phyloP scores from a whole-genome alignment of 768 basidiomycete genomes.

The Amanita molliuscula region DNA sequence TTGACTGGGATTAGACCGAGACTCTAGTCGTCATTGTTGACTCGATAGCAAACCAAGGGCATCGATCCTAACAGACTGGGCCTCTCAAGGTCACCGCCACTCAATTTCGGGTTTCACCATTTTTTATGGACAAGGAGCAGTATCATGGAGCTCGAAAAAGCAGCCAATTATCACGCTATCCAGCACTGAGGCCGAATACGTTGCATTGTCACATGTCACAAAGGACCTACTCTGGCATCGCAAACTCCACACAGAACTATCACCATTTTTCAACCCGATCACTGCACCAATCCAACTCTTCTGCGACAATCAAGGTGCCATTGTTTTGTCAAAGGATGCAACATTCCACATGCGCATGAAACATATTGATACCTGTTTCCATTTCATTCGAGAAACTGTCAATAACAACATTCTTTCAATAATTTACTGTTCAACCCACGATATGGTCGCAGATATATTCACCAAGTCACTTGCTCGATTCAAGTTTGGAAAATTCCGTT shows the following conservation, averaged over 20 bases:
- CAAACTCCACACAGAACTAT: constrained; percentile 9
- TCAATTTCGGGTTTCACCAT: constrained; percentile 20
- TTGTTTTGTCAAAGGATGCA: constrained; percentile 7
- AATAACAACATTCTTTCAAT: too few relatives aligned
- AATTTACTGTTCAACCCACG: too few relatives aligned
- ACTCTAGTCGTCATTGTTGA: too few relatives aligned
- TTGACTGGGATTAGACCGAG: too few relatives aligned
- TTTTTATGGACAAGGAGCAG: constrained; percentile 11
- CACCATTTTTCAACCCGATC: neutral
- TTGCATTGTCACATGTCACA: constrained; percentile 15
- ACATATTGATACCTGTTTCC: constrained; percentile 7
- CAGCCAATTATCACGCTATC: constrained; percentile 22
- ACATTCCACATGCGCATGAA: constrained; percentile 8
- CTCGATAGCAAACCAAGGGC: too few relatives aligned
- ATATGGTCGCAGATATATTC: too few relatives aligned
- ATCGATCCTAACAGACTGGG: too few relatives aligned
- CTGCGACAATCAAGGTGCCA: constrained; percentile 11
- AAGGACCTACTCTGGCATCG: constrained; percentile 15
- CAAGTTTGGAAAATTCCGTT: too few relatives aligned
- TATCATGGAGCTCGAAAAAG: constrained; percentile 22
- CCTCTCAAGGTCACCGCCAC: constrained; percentile 8
- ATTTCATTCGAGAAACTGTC: too few relatives aligned
- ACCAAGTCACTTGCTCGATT: too few relatives aligned
- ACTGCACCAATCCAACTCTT: constrained; percentile 2
- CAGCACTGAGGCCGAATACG: constrained; percentile 22